phyloP scores from a whole-genome alignment of 306 rosid genomes.

The Citrullus colocynthis region DNA sequence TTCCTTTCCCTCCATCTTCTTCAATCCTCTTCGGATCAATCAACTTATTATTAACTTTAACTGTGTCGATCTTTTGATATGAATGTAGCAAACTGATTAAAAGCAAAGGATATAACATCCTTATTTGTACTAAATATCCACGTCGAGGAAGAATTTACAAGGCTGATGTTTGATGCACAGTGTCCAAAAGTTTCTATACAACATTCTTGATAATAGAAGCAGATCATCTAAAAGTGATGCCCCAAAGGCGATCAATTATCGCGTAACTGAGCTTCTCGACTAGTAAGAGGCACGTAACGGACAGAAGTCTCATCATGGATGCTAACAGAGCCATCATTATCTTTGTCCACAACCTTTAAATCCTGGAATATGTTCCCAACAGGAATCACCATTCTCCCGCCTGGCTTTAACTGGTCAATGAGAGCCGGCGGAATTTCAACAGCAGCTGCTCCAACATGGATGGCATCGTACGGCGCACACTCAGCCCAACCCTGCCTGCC shows the following conservation, averaged over 20 bases:
- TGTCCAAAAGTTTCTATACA: background rate
- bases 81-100: background rate
- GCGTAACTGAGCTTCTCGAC: slow-evolving; percentile 65
- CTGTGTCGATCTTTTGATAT: background rate
- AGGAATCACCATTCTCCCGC: slow-evolving; percentile 95
- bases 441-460: slow-evolving; percentile 97
- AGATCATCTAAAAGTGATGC: background rate
- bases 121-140: background rate
- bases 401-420: slow-evolving; percentile 77
- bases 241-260: slow-evolving; percentile 12
- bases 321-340: slow-evolving; percentile 51
- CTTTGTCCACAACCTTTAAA: slow-evolving; percentile 78
- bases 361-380: slow-evolving; percentile 79
- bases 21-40: too few species aligned
- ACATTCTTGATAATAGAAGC: background rate
- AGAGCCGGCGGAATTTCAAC: slow-evolving; percentile 75
- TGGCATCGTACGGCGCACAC: slow-evolving; percentile 79
- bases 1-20: background rate
- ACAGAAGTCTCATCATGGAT: slow-evolving; percentile 58
- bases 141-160: background rate
- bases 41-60: too few species aligned
- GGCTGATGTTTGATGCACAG: background rate
- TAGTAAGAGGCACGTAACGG: slow-evolving; percentile 87
- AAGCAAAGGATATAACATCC: background rate
- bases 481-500: slow-evolving; percentile 89